Base-by-base conservation (phyloP, 1,284 basidiomycete genomes). In the Ustilago loliicola region DNA sequence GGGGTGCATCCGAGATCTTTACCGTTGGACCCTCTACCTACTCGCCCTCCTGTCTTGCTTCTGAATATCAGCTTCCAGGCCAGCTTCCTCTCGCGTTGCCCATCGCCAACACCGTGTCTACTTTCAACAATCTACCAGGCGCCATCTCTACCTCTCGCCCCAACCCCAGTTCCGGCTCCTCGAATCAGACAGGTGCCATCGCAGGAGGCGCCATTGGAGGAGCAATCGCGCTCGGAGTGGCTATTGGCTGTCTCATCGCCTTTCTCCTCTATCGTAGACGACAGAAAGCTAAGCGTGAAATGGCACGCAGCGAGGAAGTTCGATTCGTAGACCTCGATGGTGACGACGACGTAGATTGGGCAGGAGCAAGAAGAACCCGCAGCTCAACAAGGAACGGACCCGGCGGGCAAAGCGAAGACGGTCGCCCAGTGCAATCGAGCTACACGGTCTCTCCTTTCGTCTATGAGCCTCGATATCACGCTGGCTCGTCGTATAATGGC, bases 161-260 rank as follows among this genome's bases (percentile, higher is more conserved):
- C 9, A 9, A 32, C 21, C 17, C 30, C 36, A 54, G 10, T 2
- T 58, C 61, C 2, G 29, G 36, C 4, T 50, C 60, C 19, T 53
- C 52, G 25, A 45, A 65, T 3, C 36, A 56, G 17, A 72, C 71
- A 1, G 80, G 79, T 21, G 79, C 76, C 4, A 79, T 82, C 17
- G 77, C 80, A 17, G 80, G 80, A 56, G 80, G 80, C 9, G 75
- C 79, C 10, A 81, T 82, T 36, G 80, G 80, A 53, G 80, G 77
- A 9, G 73, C 72, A 0, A 77, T 82, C 29, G 80, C 79, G 6
- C 56, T 81, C 6, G 80, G 66, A 11, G 38, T 73, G 5, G 67
- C 79, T 9, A 63, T 81, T 23, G 74, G 77, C 21, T 66, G 67
- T 21, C 42, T 79, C 19, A 61, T 77, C 13, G 66, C 72, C 1